phyloP scores from a whole-genome alignment of 257 asterid genomes.

The Penstemon barbatus region DNA sequence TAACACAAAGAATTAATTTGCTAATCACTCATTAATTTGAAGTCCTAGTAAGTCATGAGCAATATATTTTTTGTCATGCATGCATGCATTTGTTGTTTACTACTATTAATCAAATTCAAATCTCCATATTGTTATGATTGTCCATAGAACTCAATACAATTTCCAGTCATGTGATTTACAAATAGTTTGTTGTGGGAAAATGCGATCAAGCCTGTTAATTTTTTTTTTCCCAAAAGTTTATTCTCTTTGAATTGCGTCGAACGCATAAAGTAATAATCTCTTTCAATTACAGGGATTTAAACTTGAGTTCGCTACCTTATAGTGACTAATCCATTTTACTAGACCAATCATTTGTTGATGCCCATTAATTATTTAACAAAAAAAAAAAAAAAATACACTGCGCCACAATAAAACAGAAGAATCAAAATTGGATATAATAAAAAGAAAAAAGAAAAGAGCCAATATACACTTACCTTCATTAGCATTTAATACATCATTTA shows the following conservation, averaged over 20 bases:
- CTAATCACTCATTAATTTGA: too few species aligned
- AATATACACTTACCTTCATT: background rate
- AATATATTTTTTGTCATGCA: too few species aligned
- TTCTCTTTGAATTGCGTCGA: too few species aligned
- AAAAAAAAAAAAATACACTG: background rate
- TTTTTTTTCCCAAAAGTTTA: too few species aligned
- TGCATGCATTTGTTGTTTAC: background rate
- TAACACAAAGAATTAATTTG: too few species aligned
- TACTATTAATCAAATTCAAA: constrained; percentile 1
- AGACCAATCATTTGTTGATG: too few species aligned
- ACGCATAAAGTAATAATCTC: too few species aligned
- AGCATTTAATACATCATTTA: constrained; percentile 39
- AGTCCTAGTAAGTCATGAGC: too few species aligned
- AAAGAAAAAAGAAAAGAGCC: background rate
- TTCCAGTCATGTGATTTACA: background rate
- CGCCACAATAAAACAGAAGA: background rate
- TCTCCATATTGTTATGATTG: constrained; percentile 24
- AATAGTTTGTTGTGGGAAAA: background rate
- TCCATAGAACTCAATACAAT: background rate
- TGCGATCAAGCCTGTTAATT: background rate
- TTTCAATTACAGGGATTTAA: too few species aligned
- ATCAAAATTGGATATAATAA: background rate
- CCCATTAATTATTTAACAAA: too few species aligned
- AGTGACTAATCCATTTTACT: too few species aligned
- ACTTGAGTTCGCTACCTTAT: too few species aligned